A percentile compares a stretch with the other conserved stretches of the same genome.
phyloP scores from a whole-genome alignment of 495 filamentous ascomycete species.

The Wilcoxina mikolae region DNA sequence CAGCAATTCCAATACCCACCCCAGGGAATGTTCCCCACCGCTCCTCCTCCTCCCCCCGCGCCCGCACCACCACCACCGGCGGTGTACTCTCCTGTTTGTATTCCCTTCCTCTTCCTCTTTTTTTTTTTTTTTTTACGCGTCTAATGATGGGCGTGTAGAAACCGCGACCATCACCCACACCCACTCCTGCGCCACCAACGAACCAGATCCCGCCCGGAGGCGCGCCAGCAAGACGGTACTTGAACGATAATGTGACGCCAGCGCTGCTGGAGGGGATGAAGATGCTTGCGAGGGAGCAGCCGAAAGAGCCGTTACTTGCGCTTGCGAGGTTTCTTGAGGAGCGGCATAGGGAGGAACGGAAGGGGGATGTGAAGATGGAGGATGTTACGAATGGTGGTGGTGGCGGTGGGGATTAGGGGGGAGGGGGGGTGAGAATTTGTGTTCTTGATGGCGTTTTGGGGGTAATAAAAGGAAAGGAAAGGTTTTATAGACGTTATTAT shows the following conservation, averaged over 20 bases:
- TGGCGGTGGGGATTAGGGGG: no score
- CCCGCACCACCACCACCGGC: neutral
- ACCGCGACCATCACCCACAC: slow-evolving; percentile 24
- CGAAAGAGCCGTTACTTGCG: slow-evolving; percentile 69
- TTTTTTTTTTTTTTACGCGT: neutral
- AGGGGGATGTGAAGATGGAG: slow-evolving; percentile 20
- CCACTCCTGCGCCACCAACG: slow-evolving; percentile 35
- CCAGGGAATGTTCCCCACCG: neutral
- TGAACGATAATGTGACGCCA: slow-evolving; percentile 78
- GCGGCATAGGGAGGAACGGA: slow-evolving; percentile 61
- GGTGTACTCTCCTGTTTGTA: neutral
- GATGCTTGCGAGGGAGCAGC: slow-evolving; percentile 63
- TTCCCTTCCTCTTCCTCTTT: neutral
- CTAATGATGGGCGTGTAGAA: neutral
- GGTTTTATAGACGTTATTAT: no score
- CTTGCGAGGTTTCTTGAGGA: slow-evolving; percentile 77
- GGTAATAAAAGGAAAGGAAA: no score
- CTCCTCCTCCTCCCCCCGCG: neutral
- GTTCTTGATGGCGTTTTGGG: no score
- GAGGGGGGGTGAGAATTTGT: no score
- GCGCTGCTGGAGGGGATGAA: slow-evolving; percentile 88
- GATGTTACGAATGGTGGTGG: slow-evolving; percentile 8
- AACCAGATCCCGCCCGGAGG: slow-evolving; percentile 50
- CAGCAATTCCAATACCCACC: neutral
- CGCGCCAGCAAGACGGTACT: slow-evolving; percentile 69